phyloP scores from a whole-genome alignment of 495 filamentous ascomycete species.

The Aspergillus affinis region DNA sequence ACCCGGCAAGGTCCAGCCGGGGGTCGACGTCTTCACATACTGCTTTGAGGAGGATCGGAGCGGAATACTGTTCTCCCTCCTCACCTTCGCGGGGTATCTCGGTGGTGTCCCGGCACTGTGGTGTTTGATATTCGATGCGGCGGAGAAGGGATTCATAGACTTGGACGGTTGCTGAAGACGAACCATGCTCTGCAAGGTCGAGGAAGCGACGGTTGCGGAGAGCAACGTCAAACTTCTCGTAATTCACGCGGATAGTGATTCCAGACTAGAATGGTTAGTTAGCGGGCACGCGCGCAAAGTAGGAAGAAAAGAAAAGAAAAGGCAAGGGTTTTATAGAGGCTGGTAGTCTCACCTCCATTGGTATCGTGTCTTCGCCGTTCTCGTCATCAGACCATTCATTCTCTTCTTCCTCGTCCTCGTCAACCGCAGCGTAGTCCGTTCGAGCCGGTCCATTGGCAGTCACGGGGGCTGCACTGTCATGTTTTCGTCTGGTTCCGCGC shows the following conservation, averaged over 20 bases:
- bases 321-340: background rate
- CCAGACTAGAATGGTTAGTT: constrained; percentile 40
- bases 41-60: constrained; percentile 35
- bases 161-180: constrained; percentile 53
- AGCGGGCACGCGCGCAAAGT: background rate
- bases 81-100: constrained; percentile 56
- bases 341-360: constrained; percentile 39
- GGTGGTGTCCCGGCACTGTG: constrained; percentile 63
- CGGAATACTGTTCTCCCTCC: constrained; percentile 44
- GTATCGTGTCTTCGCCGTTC: constrained; percentile 33
- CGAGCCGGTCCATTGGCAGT: constrained; percentile 9
- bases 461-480: constrained; percentile 12
- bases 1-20: constrained; percentile 37
- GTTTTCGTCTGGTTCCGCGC: constrained; percentile 37
- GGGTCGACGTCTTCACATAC: constrained; percentile 41
- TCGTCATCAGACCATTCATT: constrained; percentile 46
- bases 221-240: constrained; percentile 77
- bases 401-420: constrained; percentile 33
- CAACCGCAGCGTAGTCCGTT: constrained; percentile 28
- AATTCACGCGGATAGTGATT: constrained; percentile 76
- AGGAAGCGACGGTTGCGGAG: constrained; percentile 77
- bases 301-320: no score
- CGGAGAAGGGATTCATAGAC: constrained; percentile 75
- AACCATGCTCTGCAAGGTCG: constrained; percentile 56
- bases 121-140: constrained; percentile 64